These are phyloP conservation scores for Hyphopichia pseudoburtonii DNA, from an alignment of 1,139 yeast genomes.

Conservation along the genomic window DNA sequence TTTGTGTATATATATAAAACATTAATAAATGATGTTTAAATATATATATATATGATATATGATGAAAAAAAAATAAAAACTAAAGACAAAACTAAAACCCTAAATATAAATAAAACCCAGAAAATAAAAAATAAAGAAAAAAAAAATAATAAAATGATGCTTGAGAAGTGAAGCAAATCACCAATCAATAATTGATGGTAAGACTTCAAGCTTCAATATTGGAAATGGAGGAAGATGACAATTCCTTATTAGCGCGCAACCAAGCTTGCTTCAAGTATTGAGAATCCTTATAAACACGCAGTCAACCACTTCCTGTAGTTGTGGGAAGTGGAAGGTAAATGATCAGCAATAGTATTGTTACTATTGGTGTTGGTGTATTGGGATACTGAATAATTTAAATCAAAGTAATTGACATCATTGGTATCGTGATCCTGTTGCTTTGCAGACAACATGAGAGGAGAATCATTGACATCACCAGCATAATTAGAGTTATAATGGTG, in stretches of 20 bases:
- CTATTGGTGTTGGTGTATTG: constrained; percentile 6
- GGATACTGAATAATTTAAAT: constrained; percentile 32
- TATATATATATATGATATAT: background rate
- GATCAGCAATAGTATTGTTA: constrained; percentile 9
- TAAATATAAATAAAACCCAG: no score
- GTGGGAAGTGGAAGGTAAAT: constrained; percentile 35
- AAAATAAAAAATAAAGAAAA: no score
- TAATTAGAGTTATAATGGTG: constrained; percentile 17
- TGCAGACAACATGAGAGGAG: constrained; percentile 20
- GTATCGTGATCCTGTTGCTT: constrained; percentile 7
- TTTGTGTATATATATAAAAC: background rate
- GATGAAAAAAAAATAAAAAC: background rate
- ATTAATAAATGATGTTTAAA: background rate
- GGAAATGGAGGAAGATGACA: background rate
- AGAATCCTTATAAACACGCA: constrained; percentile 23
- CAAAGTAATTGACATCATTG: constrained; percentile 30
- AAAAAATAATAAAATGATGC: no score
- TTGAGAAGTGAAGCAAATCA: no score
- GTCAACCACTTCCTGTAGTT: constrained; percentile 48
- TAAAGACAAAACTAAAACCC: no score
- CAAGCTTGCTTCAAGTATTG: background rate
- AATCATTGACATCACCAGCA: constrained; percentile 16
- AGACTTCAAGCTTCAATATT: no score
- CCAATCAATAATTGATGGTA: no score
- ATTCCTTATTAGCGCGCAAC: background rate